These are phyloP conservation scores for Neolentinus lepideus DNA, from an alignment of 1,284 basidiomycete genomes.

Conservation along the genomic window DNA sequence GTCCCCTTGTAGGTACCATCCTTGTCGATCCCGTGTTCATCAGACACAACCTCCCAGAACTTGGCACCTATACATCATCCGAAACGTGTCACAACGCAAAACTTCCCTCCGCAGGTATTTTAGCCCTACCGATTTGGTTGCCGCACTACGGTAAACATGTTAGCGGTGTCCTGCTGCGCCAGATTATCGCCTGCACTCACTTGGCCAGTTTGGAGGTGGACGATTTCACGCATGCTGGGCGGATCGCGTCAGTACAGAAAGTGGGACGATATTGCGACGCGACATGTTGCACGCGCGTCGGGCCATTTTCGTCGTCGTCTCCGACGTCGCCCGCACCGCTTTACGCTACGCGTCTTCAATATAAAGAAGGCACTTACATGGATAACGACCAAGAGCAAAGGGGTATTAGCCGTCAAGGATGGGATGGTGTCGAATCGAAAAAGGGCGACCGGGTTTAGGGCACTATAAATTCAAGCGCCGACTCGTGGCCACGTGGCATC, in stretches of 20 bases:
- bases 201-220: constrained; percentile 95
- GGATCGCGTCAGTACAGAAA: constrained; percentile 23
- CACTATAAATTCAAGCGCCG: constrained; percentile 9
- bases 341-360: no score
- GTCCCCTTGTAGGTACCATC: constrained; percentile 92
- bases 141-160: constrained; percentile 61
- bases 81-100: background rate
- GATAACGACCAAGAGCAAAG: constrained; percentile 17
- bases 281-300: constrained; percentile 17
- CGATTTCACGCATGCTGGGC: constrained; percentile 90
- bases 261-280: constrained; percentile 37
- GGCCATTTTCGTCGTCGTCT: background rate
- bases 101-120: constrained; percentile 2
- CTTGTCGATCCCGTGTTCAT: constrained; percentile 94
- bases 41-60: constrained; percentile 98
- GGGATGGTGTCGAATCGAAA: constrained; percentile 11
- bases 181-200: constrained; percentile 36
- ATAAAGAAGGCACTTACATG: constrained; percentile 21
- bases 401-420: constrained; percentile 24
- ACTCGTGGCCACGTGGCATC: background rate
- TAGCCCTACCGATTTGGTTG: constrained; percentile 85
- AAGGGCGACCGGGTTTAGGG: constrained; percentile 26
- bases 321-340: no score
- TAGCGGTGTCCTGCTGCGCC: constrained; percentile 5
- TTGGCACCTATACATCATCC: constrained; percentile 67